These are phyloP conservation scores for Podospora anserina DNA, from an alignment of 495 filamentous ascomycete species.

Conservation along the genomic window DNA sequence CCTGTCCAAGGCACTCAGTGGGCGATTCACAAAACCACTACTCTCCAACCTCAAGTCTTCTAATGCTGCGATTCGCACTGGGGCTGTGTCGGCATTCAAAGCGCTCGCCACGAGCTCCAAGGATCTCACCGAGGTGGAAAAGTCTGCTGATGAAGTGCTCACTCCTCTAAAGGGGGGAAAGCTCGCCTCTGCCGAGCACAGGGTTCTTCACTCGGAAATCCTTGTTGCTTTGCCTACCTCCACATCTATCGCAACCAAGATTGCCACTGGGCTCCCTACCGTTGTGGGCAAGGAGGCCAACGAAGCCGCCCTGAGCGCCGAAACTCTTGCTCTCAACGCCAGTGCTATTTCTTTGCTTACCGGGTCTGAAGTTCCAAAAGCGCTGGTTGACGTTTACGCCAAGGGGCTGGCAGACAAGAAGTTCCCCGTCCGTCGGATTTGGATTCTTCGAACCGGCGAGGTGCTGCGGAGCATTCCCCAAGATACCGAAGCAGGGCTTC, in stretches of 20 bases:
- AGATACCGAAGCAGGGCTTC: slow-evolving; percentile 39
- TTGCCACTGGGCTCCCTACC: slow-evolving; percentile 62
- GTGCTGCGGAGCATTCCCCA: slow-evolving; percentile 58
- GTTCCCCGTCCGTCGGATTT: slow-evolving; percentile 69
- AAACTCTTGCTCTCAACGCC: slow-evolving; percentile 63
- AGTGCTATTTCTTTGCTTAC: slow-evolving; percentile 59
- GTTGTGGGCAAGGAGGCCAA: slow-evolving; percentile 78
- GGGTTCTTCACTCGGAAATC: slow-evolving; percentile 74
- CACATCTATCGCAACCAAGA: slow-evolving; percentile 55
- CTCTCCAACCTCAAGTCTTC: slow-evolving; percentile 86
- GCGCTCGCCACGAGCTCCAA: slow-evolving; percentile 58
- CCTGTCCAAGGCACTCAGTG: slow-evolving; percentile 65
- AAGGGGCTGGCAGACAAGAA: slow-evolving; percentile 87
- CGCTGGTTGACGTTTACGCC: slow-evolving; percentile 63
- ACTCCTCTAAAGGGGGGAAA: slow-evolving; percentile 76
- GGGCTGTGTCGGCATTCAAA: slow-evolving; percentile 68
- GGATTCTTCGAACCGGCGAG: slow-evolving; percentile 73
- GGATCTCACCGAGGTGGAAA: slow-evolving; percentile 54
- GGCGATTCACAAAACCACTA: slow-evolving; percentile 76
- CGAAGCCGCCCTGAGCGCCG: slow-evolving; percentile 73
- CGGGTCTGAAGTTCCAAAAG: slow-evolving; percentile 55
- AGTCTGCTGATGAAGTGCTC: slow-evolving; percentile 72
- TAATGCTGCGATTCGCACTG: slow-evolving; percentile 70
- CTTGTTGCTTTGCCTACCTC: slow-evolving; percentile 60
- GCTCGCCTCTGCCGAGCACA: slow-evolving; percentile 74